A percentile compares a stretch with the other conserved stretches of the same genome.
These are phyloP conservation scores for Phyllostachys edulis DNA, from an alignment of 176 grass and related monocot genomes.

Conservation along the genomic window DNA sequence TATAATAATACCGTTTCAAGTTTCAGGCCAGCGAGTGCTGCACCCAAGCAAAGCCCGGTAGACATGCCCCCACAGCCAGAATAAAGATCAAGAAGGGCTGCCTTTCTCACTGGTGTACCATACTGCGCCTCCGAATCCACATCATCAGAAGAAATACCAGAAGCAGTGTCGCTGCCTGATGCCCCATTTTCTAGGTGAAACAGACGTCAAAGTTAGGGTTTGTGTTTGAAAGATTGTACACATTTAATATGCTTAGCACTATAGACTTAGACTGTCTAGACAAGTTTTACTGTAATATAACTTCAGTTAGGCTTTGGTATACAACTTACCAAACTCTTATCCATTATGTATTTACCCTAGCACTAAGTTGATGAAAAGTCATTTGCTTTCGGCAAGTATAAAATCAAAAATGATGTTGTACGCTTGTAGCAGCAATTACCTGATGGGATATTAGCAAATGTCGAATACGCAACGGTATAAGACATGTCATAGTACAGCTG, in stretches of 20 bases:
- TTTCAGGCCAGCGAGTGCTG: conserved; percentile 56
- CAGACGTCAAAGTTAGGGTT: not conserved
- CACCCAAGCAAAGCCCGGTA: conserved; percentile 78
- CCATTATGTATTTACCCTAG: not conserved
- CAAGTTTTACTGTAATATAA: not conserved
- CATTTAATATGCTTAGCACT: not conserved
- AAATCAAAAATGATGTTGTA: not conserved
- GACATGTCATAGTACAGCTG: conserved; percentile 90
- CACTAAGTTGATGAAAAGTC: not conserved
- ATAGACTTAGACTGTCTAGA: not conserved
- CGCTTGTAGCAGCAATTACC: conserved; percentile 41
- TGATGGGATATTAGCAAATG: conserved; percentile 64
- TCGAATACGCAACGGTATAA: conserved; percentile 64
- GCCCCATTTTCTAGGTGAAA: conserved; percentile 38
- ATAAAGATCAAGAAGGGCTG: conserved; percentile 72
- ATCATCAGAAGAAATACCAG: conserved; percentile 59
- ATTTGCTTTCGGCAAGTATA: not conserved
- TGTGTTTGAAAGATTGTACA: not conserved
- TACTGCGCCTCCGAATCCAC: conserved; percentile 28
- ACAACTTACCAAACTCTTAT: not conserved
- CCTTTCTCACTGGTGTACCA: conserved; percentile 20
- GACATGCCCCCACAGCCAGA: conserved; percentile 96
- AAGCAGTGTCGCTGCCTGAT: conserved; percentile 44
- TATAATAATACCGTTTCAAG: conserved; percentile 61
- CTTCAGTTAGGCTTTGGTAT: not conserved